Evolutionary conservation across 371 early-diverging fungal genomes (phyloP).

Genomic region (Mortierella sp.): DNA sequence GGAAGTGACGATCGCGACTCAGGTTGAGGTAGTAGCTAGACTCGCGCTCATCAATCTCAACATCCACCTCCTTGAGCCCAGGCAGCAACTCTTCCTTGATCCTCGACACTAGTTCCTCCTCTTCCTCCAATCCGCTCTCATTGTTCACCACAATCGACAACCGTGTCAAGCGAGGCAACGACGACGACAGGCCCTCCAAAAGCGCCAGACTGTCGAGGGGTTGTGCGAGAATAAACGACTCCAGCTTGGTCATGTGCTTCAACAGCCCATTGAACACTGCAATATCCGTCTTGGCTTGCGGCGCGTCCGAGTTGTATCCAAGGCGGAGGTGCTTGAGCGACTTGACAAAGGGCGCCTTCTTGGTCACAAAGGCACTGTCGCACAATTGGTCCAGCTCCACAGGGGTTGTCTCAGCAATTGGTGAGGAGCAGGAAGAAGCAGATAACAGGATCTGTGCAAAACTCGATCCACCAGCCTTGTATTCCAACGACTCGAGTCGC

Average conservation of each 20-base stretch:
- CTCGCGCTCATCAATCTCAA: slow-evolving; percentile 29
- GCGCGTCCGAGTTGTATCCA: slow-evolving; percentile 36
- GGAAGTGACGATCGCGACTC: slow-evolving; percentile 35
- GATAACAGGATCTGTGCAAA: slow-evolving; percentile 28
- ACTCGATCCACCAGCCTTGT: slow-evolving; percentile 27
- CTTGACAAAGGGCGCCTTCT: slow-evolving; percentile 12
- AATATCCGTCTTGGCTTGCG: slow-evolving; percentile 23
- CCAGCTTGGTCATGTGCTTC: slow-evolving; percentile 15
- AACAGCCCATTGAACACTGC: slow-evolving; percentile 19
- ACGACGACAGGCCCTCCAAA: slow-evolving; percentile 8
- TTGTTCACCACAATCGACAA: slow-evolving; percentile 26
- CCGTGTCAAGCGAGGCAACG: not conserved
- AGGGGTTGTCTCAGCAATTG: not conserved
- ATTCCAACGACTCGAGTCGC: slow-evolving; percentile 18
- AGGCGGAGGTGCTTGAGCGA: slow-evolving; percentile 21
- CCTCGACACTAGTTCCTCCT: slow-evolving; percentile 13
- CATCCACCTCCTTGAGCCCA: not conserved
- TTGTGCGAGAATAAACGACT: slow-evolving; percentile 23
- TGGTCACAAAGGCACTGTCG: slow-evolving; percentile 5
- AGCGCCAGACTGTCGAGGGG: slow-evolving; percentile 26
- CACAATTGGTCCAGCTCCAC: slow-evolving; percentile 2
- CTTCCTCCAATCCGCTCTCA: slow-evolving; percentile 24
- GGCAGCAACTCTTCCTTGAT: slow-evolving; percentile 15
- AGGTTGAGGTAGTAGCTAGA: slow-evolving; percentile 33
- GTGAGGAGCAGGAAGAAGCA: not conserved